phyloP scores from a whole-genome alignment of 1,284 basidiomycete species.

The Thecaphora thlaspeos region DNA sequence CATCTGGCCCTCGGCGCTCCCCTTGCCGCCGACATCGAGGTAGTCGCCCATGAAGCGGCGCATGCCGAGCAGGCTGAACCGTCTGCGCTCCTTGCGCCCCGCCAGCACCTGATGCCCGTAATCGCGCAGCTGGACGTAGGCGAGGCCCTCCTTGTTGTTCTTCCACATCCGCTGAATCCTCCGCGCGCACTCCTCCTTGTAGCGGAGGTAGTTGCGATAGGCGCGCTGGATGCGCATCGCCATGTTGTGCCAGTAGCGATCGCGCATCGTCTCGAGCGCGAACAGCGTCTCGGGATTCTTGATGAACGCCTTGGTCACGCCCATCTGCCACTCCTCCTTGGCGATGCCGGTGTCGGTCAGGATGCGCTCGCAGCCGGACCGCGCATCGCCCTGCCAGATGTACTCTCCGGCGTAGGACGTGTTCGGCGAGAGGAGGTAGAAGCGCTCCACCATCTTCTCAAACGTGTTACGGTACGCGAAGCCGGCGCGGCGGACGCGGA shows the following conservation, averaged over 20 bases:
- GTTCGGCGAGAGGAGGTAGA: conserved; percentile 89
- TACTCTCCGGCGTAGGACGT: conserved; percentile 99
- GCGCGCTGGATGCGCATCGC: conserved; percentile 93
- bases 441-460: conserved; percentile 88
- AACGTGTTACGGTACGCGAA: conserved; percentile 98
- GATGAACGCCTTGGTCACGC: conserved; percentile 97
- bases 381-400: conserved; percentile 87
- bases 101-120: conserved; percentile 91
- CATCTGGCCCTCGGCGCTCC: conserved; percentile 73
- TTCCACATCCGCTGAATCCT: conserved; percentile 98
- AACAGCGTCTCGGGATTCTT: conserved; percentile 99
- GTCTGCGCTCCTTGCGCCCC: conserved; percentile 85
- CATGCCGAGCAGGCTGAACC: conserved; percentile 91
- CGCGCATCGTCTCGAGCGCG: conserved; percentile 96
- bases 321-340: conserved; percentile 99
- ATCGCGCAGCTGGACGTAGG: conserved; percentile 83
- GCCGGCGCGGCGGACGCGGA: conserved; percentile 91
- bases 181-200: conserved; percentile 89
- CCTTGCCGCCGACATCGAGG: conserved; percentile 75
- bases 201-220: conserved; percentile 90
- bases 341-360: conserved; percentile 92
- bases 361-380: conserved; percentile 89
- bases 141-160: conserved; percentile 90
- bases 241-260: conserved; percentile 99
- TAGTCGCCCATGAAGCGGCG: conserved; percentile 97